phyloP scores from a whole-genome alignment of 1,139 yeast species.

The Arxiozyma telluris region DNA sequence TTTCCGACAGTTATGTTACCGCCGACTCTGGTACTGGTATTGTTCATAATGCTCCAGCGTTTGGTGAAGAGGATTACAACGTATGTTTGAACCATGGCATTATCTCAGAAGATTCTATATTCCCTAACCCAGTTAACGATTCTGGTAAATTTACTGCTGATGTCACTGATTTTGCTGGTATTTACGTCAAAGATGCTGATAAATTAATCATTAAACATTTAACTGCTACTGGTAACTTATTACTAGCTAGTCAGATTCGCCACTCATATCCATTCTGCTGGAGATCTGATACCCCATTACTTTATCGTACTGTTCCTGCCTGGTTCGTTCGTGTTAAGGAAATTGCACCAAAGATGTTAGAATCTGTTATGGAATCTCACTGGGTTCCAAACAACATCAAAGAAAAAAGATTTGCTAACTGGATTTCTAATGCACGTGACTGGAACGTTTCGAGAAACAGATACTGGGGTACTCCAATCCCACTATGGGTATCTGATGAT shows the following conservation, averaged over 20 bases:
- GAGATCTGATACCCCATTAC: slow-evolving; percentile 97
- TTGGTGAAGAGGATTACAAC: slow-evolving; percentile 96
- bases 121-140: slow-evolving; percentile 95
- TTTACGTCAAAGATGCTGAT: slow-evolving; percentile 94
- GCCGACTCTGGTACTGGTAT: slow-evolving; percentile 98
- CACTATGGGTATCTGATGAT: slow-evolving; percentile 95
- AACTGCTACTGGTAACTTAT: slow-evolving; percentile 66
- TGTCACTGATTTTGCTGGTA: slow-evolving; percentile 68
- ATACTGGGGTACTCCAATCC: slow-evolving; percentile 99
- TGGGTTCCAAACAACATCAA: slow-evolving; percentile 92
- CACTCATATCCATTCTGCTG: slow-evolving; percentile 99
- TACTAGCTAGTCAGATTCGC: slow-evolving; percentile 72
- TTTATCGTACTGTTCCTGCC: slow-evolving; percentile 94
- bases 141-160: slow-evolving; percentile 70
- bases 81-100: slow-evolving; percentile 72
- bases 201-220: slow-evolving; percentile 76
- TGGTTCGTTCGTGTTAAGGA: slow-evolving; percentile 94
- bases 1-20: slow-evolving; percentile 76
- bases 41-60: slow-evolving; percentile 97
- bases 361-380: slow-evolving; percentile 72
- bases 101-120: slow-evolving; percentile 54
- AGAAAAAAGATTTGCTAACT: slow-evolving; percentile 91
- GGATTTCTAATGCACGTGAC: slow-evolving; percentile 98
- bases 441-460: slow-evolving; percentile 98
- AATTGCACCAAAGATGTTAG: slow-evolving; percentile 80